Conservation (phyloP, 371 early-diverging fungal species). For the Cokeromyces recurvatus region DNA sequence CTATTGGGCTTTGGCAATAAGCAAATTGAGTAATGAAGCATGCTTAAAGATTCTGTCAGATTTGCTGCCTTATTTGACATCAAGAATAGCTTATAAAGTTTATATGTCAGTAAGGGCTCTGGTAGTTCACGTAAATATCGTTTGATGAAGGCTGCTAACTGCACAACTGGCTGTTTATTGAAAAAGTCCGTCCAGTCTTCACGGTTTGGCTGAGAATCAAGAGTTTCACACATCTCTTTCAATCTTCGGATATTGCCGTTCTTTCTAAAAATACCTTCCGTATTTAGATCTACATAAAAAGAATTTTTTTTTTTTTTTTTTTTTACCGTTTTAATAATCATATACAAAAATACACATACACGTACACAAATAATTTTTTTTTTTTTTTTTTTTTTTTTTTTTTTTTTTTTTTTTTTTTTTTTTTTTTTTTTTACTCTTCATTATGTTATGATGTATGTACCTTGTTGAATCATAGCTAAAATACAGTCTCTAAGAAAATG, state of each 20-base stretch:
- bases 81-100: slow-evolving; percentile 77
- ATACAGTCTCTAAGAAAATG: slow-evolving; percentile 18
- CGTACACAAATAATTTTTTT: no score
- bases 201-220: slow-evolving; percentile 41
- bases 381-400: no score
- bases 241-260: slow-evolving; percentile 92
- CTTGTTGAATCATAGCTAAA: slow-evolving; percentile 18
- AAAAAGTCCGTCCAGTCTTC: slow-evolving; percentile 31
- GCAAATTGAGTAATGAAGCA: slow-evolving; percentile 72
- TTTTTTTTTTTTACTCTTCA: slow-evolving; percentile 77
- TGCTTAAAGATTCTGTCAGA: slow-evolving; percentile 37
- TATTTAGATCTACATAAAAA: slow-evolving; percentile 65
- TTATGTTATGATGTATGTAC: slow-evolving; percentile 3
- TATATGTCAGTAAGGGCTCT: slow-evolving; percentile 88
- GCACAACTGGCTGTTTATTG: slow-evolving; percentile 64
- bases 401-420: no score
- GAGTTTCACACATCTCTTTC: slow-evolving; percentile 71
- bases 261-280: slow-evolving; percentile 95
- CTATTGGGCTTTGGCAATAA: slow-evolving; percentile 87
- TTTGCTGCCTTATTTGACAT: slow-evolving; percentile 10
- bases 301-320: no score
- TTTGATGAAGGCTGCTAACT: slow-evolving; percentile 90
- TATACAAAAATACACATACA: no score
- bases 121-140: slow-evolving; percentile 91
- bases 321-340: no score